Evolutionary conservation across 2,329 filamentous ascomycete species (phyloP).

Genomic region (Colletotrichum simmondsii): DNA sequence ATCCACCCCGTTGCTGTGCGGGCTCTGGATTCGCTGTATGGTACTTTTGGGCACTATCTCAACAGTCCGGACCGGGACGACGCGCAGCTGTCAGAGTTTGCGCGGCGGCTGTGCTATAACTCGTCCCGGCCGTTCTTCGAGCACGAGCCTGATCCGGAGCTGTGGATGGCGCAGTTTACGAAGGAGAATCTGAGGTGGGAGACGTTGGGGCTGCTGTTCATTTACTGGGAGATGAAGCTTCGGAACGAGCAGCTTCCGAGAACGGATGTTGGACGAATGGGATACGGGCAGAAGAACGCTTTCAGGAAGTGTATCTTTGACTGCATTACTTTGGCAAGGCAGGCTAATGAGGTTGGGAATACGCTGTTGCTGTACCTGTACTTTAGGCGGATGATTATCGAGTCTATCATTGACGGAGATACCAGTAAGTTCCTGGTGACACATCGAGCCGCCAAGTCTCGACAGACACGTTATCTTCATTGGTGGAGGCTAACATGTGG

Average conservation of each 20-base stretch:
- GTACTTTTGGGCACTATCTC: slow-evolving; percentile 35
- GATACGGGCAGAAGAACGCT: background rate
- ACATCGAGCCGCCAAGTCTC: no score
- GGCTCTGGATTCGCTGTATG: slow-evolving; percentile 35
- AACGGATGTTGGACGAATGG: background rate
- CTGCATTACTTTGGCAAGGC: slow-evolving; percentile 46
- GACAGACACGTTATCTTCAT: background rate
- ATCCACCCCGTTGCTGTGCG: slow-evolving; percentile 25
- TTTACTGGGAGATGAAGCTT: slow-evolving; percentile 34
- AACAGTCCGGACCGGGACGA: slow-evolving; percentile 35
- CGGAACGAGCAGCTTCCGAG: slow-evolving; percentile 6
- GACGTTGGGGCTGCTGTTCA: slow-evolving; percentile 30
- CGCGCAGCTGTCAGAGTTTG: slow-evolving; percentile 10
- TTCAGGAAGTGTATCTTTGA: slow-evolving; percentile 32
- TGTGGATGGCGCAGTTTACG: slow-evolving; percentile 27
- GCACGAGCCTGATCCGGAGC: slow-evolving; percentile 20
- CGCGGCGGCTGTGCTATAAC: slow-evolving; percentile 40
- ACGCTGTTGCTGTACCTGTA: slow-evolving; percentile 50
- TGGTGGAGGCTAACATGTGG: background rate
- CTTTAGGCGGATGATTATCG: slow-evolving; percentile 45
- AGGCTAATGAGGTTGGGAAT: slow-evolving; percentile 43
- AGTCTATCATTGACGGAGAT: slow-evolving; percentile 52
- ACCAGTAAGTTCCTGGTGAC: slow-evolving; percentile 44
- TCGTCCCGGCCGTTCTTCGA: slow-evolving; percentile 29
- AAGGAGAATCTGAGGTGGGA: slow-evolving; percentile 25